phyloP scores from a whole-genome alignment of 768 basidiomycete genomes.

The Neoboletus subvelutipes region DNA sequence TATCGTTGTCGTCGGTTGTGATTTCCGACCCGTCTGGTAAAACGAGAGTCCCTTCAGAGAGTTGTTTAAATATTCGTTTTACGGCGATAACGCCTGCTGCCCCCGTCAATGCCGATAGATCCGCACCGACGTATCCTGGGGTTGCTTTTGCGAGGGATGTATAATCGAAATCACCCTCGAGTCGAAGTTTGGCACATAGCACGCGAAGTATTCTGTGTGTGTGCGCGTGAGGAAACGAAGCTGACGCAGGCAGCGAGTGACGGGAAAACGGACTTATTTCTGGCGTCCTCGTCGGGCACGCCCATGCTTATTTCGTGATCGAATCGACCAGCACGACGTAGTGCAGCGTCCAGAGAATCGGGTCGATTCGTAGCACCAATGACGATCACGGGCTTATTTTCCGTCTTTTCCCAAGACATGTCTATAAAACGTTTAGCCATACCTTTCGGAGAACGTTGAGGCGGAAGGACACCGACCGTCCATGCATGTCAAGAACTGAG shows the following conservation, averaged over 20 bases:
- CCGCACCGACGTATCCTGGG: conserved; percentile 96
- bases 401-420: conserved; percentile 92
- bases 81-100: conserved; percentile 96
- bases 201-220: conserved; percentile 78
- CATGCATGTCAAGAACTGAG: conserved; percentile 98
- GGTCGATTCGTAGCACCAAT: conserved; percentile 97
- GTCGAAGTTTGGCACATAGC: conserved; percentile 75
- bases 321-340: conserved; percentile 91
- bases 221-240: background rate
- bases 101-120: conserved; percentile 84
- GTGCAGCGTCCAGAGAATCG: conserved; percentile 90
- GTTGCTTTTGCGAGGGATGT: conserved; percentile 83
- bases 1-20: conserved; percentile 24
- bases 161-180: conserved; percentile 90
- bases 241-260: background rate
- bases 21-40: conserved; percentile 43
- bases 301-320: conserved; percentile 98
- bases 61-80: conserved; percentile 86
- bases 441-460: background rate
- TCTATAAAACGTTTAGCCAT: conserved; percentile 49
- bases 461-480: conserved; percentile 64
- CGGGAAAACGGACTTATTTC: conserved; percentile 68
- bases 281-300: conserved; percentile 88
- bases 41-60: conserved; percentile 64
- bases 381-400: conserved; percentile 89